These are phyloP conservation scores for Jackrogersella multiformis DNA, from an alignment of 495 filamentous ascomycete genomes.

Conservation along the genomic window DNA sequence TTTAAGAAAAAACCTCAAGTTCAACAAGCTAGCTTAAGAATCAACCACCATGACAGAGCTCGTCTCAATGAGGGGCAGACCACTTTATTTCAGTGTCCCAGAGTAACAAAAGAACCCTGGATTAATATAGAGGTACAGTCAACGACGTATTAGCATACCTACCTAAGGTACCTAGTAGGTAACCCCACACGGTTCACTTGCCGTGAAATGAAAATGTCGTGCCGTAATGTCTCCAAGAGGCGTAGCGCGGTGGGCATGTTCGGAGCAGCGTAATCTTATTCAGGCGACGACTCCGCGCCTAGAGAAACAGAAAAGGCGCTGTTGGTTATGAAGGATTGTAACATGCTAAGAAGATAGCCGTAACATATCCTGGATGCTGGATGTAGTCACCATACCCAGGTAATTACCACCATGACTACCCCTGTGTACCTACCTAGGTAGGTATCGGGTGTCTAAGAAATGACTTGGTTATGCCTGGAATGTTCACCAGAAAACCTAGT, in stretches of 20 bases:
- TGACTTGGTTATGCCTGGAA: conserved; percentile 16
- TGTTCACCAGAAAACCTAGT: conserved; percentile 6
- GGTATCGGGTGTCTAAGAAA: no score
- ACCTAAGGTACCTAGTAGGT: background rate
- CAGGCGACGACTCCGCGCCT: conserved; percentile 19
- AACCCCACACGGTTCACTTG: conserved; percentile 39
- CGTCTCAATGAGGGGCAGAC: conserved; percentile 25
- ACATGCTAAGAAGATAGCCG: conserved; percentile 11
- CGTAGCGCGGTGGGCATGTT: conserved; percentile 34
- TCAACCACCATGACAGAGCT: conserved; percentile 10
- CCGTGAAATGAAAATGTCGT: conserved; percentile 29
- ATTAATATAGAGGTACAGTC: conserved; percentile 24
- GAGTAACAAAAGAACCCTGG: conserved; percentile 25
- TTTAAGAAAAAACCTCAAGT: background rate
- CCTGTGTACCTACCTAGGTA: no score
- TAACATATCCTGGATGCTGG: no score
- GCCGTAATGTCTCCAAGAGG: conserved; percentile 34
- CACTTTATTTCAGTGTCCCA: conserved; percentile 29
- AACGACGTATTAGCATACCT: background rate
- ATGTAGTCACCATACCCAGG: no score
- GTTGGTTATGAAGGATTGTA: conserved; percentile 18
- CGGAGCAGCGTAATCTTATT: conserved; percentile 26
- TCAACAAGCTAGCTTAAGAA: conserved; percentile 1
- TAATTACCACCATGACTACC: no score
- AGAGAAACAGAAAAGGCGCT: conserved; percentile 16